Percentiles rank a stretch among this genome's conserved stretches.
Conservation (phyloP, 1,284 basidiomycete genomes). For the Golubevia pallescens region DNA sequence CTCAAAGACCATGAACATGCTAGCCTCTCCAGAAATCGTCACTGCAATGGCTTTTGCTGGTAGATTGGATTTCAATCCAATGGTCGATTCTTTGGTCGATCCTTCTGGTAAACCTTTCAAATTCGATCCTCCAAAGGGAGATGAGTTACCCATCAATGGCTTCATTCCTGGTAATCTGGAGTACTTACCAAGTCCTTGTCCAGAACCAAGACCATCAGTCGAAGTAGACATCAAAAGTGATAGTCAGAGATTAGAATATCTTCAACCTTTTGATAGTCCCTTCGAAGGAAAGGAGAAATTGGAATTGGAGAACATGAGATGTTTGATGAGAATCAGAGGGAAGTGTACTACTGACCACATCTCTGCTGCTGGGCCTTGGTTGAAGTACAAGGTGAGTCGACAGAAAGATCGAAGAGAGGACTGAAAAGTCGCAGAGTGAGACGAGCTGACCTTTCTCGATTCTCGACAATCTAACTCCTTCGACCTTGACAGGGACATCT, state of each 20-base stretch:
- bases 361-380: slow-evolving; percentile 92
- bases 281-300: slow-evolving; percentile 71
- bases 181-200: slow-evolving; percentile 80
- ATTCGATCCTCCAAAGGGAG: slow-evolving; percentile 82
- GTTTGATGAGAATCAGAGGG: slow-evolving; percentile 87
- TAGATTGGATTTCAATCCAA: slow-evolving; percentile 90
- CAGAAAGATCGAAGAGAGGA: too few relatives aligned
- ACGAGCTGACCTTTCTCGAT: too few relatives aligned
- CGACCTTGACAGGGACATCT: too few relatives aligned
- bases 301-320: slow-evolving; percentile 75
- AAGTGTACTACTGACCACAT: slow-evolving; percentile 99
- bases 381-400: slow-evolving; percentile 77
- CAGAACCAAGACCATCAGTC: slow-evolving; percentile 73
- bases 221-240: slow-evolving; percentile 73
- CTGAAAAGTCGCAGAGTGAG: too few relatives aligned
- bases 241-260: slow-evolving; percentile 75
- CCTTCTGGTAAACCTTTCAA: slow-evolving; percentile 79
- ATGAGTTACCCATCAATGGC: slow-evolving; percentile 82
- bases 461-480: too few relatives aligned
- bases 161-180: slow-evolving; percentile 79
- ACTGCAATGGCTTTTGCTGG: slow-evolving; percentile 93
- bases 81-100: slow-evolving; percentile 79
- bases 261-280: slow-evolving; percentile 83
- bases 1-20: slow-evolving; percentile 93
- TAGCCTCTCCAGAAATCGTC: slow-evolving; percentile 94